Conservation (phyloP, 2,329 filamentous ascomycete genomes). For the Chrysoporthe puriensis region DNA sequence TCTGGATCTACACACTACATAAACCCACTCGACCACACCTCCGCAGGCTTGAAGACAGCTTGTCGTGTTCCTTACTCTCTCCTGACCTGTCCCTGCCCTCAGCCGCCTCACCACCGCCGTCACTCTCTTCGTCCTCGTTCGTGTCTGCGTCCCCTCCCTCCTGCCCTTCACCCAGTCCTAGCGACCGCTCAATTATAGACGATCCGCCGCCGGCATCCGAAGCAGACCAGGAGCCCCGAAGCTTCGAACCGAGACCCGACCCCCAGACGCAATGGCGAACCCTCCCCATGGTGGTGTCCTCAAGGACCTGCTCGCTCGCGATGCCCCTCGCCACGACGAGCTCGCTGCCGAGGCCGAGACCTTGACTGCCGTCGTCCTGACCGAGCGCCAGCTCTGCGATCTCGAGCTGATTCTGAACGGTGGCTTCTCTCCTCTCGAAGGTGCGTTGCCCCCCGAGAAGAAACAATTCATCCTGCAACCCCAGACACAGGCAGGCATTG, state of each 20-base stretch:
- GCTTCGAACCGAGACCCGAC: slow-evolving; percentile 1
- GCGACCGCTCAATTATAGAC: slow-evolving; percentile 1
- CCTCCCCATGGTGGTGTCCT: slow-evolving; percentile 88
- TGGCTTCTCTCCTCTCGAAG: slow-evolving; percentile 96
- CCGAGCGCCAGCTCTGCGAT: slow-evolving; percentile 96
- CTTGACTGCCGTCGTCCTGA: slow-evolving; percentile 81
- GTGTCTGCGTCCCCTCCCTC: slow-evolving; percentile 10
- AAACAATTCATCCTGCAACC: background rate
- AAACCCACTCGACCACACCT: slow-evolving; percentile 20
- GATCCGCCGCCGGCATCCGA: slow-evolving; percentile 12
- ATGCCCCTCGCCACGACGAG: slow-evolving; percentile 79
- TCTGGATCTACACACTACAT: slow-evolving; percentile 22
- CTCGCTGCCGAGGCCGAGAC: slow-evolving; percentile 83
- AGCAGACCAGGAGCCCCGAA: background rate
- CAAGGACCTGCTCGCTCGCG: slow-evolving; percentile 95
- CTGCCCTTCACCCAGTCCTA: slow-evolving; percentile 8
- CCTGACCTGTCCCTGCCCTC: slow-evolving; percentile 2
- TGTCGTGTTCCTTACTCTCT: slow-evolving; percentile 6
- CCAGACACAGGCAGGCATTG: too few relatives aligned
- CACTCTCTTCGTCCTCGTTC: background rate
- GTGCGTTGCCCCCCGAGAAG: slow-evolving; percentile 53
- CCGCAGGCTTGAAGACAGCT: slow-evolving; percentile 1
- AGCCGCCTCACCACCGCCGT: slow-evolving; percentile 8
- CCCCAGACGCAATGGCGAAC: slow-evolving; percentile 61
- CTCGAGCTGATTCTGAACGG: slow-evolving; percentile 96